phyloP scores from a whole-genome alignment of 805 yeast genomes.

The Kazachstania viticola region DNA sequence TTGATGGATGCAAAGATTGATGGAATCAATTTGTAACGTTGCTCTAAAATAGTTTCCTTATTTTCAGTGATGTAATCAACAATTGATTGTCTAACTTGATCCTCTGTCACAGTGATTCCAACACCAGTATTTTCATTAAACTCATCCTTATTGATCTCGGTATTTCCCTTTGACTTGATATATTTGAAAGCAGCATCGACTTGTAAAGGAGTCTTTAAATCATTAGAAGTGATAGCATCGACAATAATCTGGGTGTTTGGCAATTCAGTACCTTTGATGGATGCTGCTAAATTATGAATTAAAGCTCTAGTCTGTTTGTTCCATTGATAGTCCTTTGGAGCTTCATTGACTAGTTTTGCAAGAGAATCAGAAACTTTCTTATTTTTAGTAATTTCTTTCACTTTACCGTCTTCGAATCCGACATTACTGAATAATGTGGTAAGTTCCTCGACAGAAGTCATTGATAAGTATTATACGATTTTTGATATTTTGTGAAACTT shows the following conservation, averaged over 20 bases:
- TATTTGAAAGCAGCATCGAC: conserved; percentile 73
- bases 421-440: conserved; percentile 27
- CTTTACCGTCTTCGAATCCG: conserved; percentile 64
- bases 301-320: conserved; percentile 46
- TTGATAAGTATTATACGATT: conserved; percentile 2
- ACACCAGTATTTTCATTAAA: conserved; percentile 67
- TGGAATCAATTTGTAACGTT: conserved; percentile 75
- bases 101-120: conserved; percentile 61
- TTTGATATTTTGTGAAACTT: not conserved
- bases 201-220: conserved; percentile 59
- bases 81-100: conserved; percentile 50
- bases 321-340: conserved; percentile 26
- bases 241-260: conserved; percentile 42
- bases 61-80: conserved; percentile 46
- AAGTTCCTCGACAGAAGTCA: conserved; percentile 28
- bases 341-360: conserved; percentile 41
- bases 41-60: conserved; percentile 47
- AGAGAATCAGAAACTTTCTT: conserved; percentile 71
- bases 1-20: conserved; percentile 66
- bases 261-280: conserved; percentile 44
- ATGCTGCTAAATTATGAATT: conserved; percentile 67
- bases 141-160: conserved; percentile 35
- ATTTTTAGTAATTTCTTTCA: conserved; percentile 74
- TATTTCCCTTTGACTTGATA: conserved; percentile 39
- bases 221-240: conserved; percentile 50